Evolutionary conservation across 169 alveolate species (phyloP), one percentile per base, ranked within the genome.

Genomic region (Cytauxzoon felis): DNA sequence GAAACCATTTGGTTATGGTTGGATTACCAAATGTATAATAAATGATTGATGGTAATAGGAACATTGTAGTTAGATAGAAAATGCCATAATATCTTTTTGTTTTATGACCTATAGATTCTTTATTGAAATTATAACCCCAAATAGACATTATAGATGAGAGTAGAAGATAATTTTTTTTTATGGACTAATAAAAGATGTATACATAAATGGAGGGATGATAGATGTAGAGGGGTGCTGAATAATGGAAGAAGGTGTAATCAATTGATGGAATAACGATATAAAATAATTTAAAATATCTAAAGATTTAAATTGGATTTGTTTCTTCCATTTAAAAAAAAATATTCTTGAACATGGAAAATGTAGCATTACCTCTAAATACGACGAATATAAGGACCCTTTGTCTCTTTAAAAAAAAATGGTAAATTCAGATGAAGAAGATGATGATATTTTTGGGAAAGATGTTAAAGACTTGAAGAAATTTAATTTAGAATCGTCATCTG

Each of bases 61-160:
- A 76, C 86, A 76, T 76, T 9, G 81, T 41, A 18, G 71, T 32
- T 19, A 76, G 47, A 38, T 76, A 66, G 43, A 76, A 65, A 8
- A 59, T 26, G 0, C 78, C 86, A 27, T 42, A 76, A 3, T 72
- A 33, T 40, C 68, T 43, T 13, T 50, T 24, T 18, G 71, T 66
- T 24, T 67, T 64, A 34, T 53, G 42, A 32, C 68, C 8, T 6
- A n/a, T 56, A 27, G 54, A 61, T 19, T 66, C 81, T 8, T 68
- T 63, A 50, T 64, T 66, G 58, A 76, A 76, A 18, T 70, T 70
- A 50, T 76, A 76, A 13, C 86, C 86, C 86, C 86, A 76, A 76
- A 76, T 73, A n/a, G 72, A 67, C 86, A 76, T 76, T n/a, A 18
- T 48, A 33, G 45, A n/a, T 38, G 45, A 38, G 45, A 38, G 45